Percentiles rank a stretch among this genome's conserved stretches.
These are phyloP conservation scores for Lipomyces spencermartinsiae DNA, from an alignment of 805 yeast species.

Conservation along the genomic window DNA sequence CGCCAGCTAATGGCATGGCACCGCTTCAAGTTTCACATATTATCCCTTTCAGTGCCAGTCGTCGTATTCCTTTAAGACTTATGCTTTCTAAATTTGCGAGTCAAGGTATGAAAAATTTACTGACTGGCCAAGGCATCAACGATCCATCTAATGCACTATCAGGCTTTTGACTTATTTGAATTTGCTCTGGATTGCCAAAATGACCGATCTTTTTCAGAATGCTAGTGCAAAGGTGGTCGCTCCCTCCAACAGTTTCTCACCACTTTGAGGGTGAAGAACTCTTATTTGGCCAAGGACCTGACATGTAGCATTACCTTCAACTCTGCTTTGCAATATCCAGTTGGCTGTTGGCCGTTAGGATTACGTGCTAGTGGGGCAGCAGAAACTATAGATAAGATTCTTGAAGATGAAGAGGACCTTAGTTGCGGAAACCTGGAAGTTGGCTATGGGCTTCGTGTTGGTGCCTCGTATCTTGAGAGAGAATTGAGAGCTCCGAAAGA, in stretches of 20 bases:
- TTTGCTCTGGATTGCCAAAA: slow-evolving; percentile 1
- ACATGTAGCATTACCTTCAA: not conserved
- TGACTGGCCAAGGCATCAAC: not conserved
- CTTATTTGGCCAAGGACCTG: not conserved
- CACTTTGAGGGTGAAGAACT: not conserved
- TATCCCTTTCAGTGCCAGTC: too few species aligned
- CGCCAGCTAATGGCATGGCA: too few species aligned
- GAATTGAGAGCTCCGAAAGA: not conserved
- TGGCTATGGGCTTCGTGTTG: not conserved
- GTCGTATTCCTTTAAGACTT: too few species aligned
- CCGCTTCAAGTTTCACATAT: too few species aligned
- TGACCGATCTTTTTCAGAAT: too few species aligned
- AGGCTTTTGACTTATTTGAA: not conserved
- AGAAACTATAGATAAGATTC: slow-evolving; percentile 5
- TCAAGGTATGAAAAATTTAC: not conserved
- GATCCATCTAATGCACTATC: slow-evolving; percentile 2
- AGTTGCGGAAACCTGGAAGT: not conserved
- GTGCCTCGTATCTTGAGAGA: slow-evolving; percentile 5
- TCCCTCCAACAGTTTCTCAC: too few species aligned
- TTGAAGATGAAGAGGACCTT: not conserved
- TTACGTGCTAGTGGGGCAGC: not conserved
- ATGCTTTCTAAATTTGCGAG: too few species aligned
- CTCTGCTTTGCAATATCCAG: too few species aligned
- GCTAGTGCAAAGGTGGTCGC: too few species aligned
- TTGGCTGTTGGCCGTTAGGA: too few species aligned